Evolutionary conservation across 495 filamentous ascomycete genomes (phyloP).

Genomic region (Collariella sp.): DNA sequence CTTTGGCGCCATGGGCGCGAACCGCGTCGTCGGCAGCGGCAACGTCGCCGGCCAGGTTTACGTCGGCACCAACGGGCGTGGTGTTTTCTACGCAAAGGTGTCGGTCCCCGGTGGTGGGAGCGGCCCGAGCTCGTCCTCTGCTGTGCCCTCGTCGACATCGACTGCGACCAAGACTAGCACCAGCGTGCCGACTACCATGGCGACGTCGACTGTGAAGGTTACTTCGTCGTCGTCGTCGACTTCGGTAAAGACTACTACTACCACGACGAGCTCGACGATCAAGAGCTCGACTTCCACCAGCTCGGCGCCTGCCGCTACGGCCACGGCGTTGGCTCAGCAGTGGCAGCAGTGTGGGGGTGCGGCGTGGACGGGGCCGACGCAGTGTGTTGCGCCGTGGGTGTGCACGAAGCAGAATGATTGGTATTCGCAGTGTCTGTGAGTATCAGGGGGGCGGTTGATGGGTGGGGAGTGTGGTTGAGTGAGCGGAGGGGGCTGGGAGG

Average conservation of each 20-base stretch:
- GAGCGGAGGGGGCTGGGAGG: too few relatives aligned
- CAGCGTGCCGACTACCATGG: constrained; percentile 11
- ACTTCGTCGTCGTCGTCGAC: neutral
- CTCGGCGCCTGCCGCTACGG: constrained; percentile 3
- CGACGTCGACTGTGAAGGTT: constrained; percentile 10
- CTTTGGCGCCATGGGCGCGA: constrained; percentile 41
- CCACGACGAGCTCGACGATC: neutral
- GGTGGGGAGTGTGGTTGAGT: neutral
- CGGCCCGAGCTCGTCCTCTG: neutral
- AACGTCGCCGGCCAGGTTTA: constrained; percentile 46
- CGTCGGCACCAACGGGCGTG: constrained; percentile 51
- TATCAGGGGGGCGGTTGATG: neutral
- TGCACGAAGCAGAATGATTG: constrained; percentile 25
- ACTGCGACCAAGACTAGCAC: constrained; percentile 7
- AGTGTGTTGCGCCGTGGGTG: constrained; percentile 12
- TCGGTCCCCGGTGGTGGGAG: constrained; percentile 7
- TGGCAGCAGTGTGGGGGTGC: constrained; percentile 24
- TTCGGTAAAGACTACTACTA: neutral
- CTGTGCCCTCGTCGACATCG: constrained; percentile 4
- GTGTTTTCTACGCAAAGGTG: constrained; percentile 44
- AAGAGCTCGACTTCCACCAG: constrained; percentile 3
- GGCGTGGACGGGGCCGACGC: constrained; percentile 16
- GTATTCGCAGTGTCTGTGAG: constrained; percentile 42
- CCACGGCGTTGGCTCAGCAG: constrained; percentile 6
- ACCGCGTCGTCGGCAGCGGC: constrained; percentile 41